Evolutionary conservation across 129 eudicot species (phyloP).

Genomic region (Sambucus nigra): DNA sequence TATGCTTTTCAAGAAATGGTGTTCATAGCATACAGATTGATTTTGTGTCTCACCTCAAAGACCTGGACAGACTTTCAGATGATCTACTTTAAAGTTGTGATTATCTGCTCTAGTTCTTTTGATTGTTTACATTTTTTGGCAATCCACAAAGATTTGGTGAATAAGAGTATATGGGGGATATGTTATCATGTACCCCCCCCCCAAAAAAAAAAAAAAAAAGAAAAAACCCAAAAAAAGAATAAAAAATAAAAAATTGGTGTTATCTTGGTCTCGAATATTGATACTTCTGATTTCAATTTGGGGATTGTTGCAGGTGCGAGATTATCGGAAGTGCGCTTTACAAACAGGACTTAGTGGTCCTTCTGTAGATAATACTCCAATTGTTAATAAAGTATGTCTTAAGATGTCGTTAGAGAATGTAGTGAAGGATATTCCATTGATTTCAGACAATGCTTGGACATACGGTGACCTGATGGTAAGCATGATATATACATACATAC

Average conservation of each 20-base stretch:
- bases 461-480: slow-evolving; percentile 97
- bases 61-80: neutral
- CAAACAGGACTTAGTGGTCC: slow-evolving; percentile 40
- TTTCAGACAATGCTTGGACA: slow-evolving; percentile 81
- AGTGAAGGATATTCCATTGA: slow-evolving; percentile 81
- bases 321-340: slow-evolving; percentile 54
- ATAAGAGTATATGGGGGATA: too few species aligned
- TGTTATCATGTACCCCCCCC: too few species aligned
- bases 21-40: too few species aligned
- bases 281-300: slow-evolving; percentile 1
- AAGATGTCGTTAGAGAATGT: slow-evolving; percentile 85
- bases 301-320: slow-evolving; percentile 59
- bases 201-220: too few species aligned
- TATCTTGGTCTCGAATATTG: neutral
- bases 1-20: too few species aligned
- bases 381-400: slow-evolving; percentile 48
- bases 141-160: neutral
- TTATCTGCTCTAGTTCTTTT: neutral
- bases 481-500: neutral
- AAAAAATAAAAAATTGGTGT: neutral
- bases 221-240: too few species aligned
- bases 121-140: neutral
- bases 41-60: neutral
- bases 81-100: neutral
- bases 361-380: slow-evolving; percentile 34